Percentiles rank a stretch among this genome's conserved stretches.
Conservation (phyloP, 2,329 filamentous ascomycete genomes). For the Cladosporium colombiae region DNA sequence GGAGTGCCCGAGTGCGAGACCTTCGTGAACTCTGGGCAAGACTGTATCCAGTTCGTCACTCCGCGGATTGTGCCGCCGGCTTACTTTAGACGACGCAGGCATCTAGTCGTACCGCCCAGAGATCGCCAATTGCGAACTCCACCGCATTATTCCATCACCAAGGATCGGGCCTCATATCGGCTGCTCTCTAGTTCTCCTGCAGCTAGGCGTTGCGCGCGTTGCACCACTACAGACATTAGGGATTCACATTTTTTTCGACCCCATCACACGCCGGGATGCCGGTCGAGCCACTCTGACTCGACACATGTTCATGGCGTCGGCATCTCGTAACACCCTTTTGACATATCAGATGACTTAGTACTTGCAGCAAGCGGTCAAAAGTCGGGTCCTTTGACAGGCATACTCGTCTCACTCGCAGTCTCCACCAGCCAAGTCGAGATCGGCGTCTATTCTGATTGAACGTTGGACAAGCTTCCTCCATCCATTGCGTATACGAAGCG, state of each 20-base stretch:
- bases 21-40: conserved; percentile 1
- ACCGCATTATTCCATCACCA: conserved; percentile 14
- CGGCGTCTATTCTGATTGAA: conserved; percentile 4
- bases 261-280: conserved; percentile 11
- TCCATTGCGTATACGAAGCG: neutral
- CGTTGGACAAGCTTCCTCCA: conserved; percentile 3
- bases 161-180: conserved; percentile 12
- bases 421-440: neutral
- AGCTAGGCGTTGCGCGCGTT: conserved; percentile 16
- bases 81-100: conserved; percentile 16
- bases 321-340: conserved; percentile 7
- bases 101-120: conserved; percentile 9
- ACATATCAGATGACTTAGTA: conserved; percentile 14
- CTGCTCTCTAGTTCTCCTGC: conserved; percentile 7
- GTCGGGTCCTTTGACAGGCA: conserved; percentile 7
- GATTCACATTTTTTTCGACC: neutral
- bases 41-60: conserved; percentile 8
- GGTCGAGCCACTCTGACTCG: conserved; percentile 10
- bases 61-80: conserved; percentile 13
- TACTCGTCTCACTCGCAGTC: conserved; percentile 6
- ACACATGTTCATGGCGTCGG: neutral
- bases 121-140: conserved; percentile 15
- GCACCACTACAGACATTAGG: neutral
- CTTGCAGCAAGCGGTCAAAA: conserved; percentile 14
- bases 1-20: conserved; percentile 8